A percentile compares a stretch with the other conserved stretches of the same genome.
phyloP scores from a whole-genome alignment of 2,329 filamentous ascomycete genomes.

The Arachnomyces sp. region DNA sequence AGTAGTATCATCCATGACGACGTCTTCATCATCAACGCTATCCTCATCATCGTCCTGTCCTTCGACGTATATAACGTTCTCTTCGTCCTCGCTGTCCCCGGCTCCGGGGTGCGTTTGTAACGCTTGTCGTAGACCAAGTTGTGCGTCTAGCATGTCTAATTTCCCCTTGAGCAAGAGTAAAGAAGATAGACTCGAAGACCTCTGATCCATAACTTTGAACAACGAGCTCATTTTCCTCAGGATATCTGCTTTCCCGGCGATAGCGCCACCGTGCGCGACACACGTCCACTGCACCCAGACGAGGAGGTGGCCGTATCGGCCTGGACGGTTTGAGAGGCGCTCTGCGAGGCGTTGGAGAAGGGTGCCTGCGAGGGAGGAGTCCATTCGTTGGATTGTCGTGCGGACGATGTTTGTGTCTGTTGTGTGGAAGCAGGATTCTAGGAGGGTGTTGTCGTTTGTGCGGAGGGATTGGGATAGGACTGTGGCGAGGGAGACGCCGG shows the following conservation, averaged over 20 bases:
- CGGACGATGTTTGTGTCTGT: constrained; percentile 69
- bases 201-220: constrained; percentile 79
- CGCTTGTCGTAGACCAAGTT: constrained; percentile 69
- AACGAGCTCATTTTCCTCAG: constrained; percentile 68
- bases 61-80: constrained; percentile 79
- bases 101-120: constrained; percentile 48
- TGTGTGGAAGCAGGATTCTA: constrained; percentile 85
- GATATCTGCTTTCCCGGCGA: constrained; percentile 78
- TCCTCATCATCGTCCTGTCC: constrained; percentile 57
- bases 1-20: constrained; percentile 26
- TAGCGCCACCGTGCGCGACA: constrained; percentile 80
- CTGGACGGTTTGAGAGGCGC: constrained; percentile 76
- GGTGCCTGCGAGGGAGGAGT: constrained; percentile 69
- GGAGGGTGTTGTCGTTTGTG: constrained; percentile 79
- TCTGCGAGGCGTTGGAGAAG: constrained; percentile 80
- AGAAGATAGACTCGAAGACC: constrained; percentile 71
- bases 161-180: constrained; percentile 88
- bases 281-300: constrained; percentile 95
- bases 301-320: constrained; percentile 81
- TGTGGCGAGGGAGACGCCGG: constrained; percentile 74
- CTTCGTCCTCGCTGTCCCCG: constrained; percentile 54
- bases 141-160: constrained; percentile 84
- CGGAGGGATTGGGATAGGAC: constrained; percentile 89
- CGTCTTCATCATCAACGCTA: constrained; percentile 35
- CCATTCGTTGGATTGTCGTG: constrained; percentile 81